Evolutionary conservation across 192 early-diverging fungal genomes (phyloP), one percentile per base, ranked within the genome.

Genomic region (Linnemannia exigua): DNA sequence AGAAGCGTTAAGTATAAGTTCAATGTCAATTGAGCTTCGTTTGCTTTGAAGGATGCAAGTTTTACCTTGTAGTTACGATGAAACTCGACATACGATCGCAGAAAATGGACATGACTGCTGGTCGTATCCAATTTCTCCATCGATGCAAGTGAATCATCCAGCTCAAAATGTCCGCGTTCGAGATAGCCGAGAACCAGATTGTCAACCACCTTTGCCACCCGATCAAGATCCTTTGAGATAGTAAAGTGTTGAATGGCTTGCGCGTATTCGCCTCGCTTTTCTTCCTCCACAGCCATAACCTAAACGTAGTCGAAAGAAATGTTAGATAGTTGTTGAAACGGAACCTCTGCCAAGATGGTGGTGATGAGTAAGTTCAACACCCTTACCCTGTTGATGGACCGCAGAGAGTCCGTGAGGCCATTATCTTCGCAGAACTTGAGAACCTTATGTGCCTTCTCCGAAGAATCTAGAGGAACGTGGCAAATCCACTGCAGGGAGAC

Each of bases 201-300:
- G 58, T 95, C 91, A 37, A 88, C 91, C 17, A 95, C 88, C 20
- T 76, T 79, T 6, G 88, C 88, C 16, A 95, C 90, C 12, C 88
- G 79, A 17, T 72, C 67, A 20, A 63, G 69, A 33, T 95, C 94
- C 7, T 58, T 70, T 0, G 89, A 93, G 58, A 88, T 80, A 3
- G 90, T 87, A 79, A 93, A 95, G 72, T 95, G 92, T 25, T 72
- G 88, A 48, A 95, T 90, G 0, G 94, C 94, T 46, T 92, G 90
- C 12, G 90, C 92, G 50, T 92, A 83, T 7, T 91, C 80, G 0
- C 93, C 94, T 3, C 87, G 88, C 48, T 86, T 87, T 79, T 90
- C 90, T 74, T 91, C 86, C 46, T 88, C 87, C 4, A 90, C 86
- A 35, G 87, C 94, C 52, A 92, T 75, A 7, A 78, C 83, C 79